These are phyloP conservation scores for Mallotus nudiflorus DNA, from an alignment of 345 rosid genomes.

Conservation along the genomic window DNA sequence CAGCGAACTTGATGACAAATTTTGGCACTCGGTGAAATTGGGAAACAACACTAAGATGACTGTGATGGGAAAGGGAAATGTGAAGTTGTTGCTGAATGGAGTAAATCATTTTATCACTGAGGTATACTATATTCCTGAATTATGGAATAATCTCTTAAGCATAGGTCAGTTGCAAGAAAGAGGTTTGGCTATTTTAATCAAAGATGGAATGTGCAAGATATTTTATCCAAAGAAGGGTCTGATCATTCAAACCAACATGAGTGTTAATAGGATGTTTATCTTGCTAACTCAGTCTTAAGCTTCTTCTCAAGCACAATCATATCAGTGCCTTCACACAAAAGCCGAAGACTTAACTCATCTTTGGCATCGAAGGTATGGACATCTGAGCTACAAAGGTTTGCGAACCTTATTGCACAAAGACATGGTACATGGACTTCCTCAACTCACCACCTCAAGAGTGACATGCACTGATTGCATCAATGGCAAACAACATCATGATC, in stretches of 20 bases:
- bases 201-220: too few species aligned
- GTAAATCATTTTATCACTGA: neutral
- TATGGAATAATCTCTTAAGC: too few species aligned
- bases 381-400: neutral
- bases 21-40: neutral
- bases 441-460: neutral
- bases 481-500: neutral
- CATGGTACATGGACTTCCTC: slow-evolving; percentile 2
- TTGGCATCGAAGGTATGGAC: slow-evolving; percentile 1
- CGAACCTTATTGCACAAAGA: neutral
- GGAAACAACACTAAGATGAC: slow-evolving; percentile 1
- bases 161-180: too few species aligned
- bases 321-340: neutral
- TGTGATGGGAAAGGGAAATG: slow-evolving; percentile 7
- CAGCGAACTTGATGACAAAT: neutral
- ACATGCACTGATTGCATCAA: neutral
- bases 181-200: too few species aligned
- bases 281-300: too few species aligned
- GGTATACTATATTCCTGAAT: too few species aligned
- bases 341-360: neutral
- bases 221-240: too few species aligned
- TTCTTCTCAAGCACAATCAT: neutral
- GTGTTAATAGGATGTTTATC: too few species aligned
- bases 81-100: neutral
- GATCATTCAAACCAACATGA: too few species aligned